Conservation (phyloP, 805 yeast species). For the Wickerhamiella azymoides region DNA sequence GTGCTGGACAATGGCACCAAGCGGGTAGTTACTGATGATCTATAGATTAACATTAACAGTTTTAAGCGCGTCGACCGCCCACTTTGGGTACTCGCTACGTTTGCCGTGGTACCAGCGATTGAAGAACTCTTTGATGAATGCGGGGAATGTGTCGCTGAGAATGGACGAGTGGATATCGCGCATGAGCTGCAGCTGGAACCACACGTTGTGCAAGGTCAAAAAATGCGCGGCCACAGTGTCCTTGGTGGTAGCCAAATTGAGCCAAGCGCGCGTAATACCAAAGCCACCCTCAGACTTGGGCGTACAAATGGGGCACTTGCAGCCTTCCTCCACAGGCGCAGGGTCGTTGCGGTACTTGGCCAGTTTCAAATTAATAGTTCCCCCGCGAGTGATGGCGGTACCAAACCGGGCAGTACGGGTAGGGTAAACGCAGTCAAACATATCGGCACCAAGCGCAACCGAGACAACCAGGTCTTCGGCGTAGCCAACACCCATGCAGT, state of each 20-base stretch:
- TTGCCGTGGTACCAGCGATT: constrained; percentile 24
- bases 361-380: constrained; percentile 27
- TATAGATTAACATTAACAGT: constrained; percentile 25
- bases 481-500: constrained; percentile 36
- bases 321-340: constrained; percentile 28
- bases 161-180: constrained; percentile 28
- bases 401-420: constrained; percentile 34
- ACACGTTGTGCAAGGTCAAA: constrained; percentile 31
- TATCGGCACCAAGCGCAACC: constrained; percentile 34
- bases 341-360: constrained; percentile 26
- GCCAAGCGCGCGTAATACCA: constrained; percentile 28
- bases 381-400: constrained; percentile 30
- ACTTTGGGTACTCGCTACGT: constrained; percentile 24
- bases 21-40: not conserved
- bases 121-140: constrained; percentile 28
- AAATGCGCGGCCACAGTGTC: constrained; percentile 34
- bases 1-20: constrained; percentile 28
- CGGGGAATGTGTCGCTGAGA: constrained; percentile 27
- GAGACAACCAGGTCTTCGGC: constrained; percentile 35
- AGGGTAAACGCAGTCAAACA: constrained; percentile 35
- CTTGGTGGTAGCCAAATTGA: constrained; percentile 27
- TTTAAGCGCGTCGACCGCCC: constrained; percentile 32
- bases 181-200: constrained; percentile 32
- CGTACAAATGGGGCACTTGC: constrained; percentile 30
- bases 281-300: constrained; percentile 24